Base-by-base conservation (phyloP, 2,329 filamentous ascomycete species). In the Fusarium foetens region DNA sequence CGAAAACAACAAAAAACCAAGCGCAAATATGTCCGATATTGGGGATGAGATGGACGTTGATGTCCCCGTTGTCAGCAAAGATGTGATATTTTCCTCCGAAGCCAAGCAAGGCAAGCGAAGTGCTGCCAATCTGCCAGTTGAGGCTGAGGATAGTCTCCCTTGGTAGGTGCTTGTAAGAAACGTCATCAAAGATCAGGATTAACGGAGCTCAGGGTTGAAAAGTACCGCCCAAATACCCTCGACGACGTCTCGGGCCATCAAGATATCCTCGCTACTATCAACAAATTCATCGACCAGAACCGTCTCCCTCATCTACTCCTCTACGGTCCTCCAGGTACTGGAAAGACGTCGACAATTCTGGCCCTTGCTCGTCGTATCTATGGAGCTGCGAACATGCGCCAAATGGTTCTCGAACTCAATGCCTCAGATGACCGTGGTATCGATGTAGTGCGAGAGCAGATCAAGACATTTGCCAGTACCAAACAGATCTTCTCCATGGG, bases 381-480 rank as follows among this genome's bases (percentile, higher is more conserved):
- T 79, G 96, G 96, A 58, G 84, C 86, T 65, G 92, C 93, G 72
- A 98, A 98, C 82, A 92, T 98, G 91, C 92, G 95, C 23, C 96
- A 99, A 83, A 98, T 99, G 94, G 96, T 99, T 23, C 89, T 99
- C 38, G 96, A 99, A 83, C 89, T 99, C 73, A 99, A 99, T 81
- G 96, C 96, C 43, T 97, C 94, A 53, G 96, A 99, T 80, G 96
- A 99, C 81, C 89, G 96, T 82, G 96, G 96, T 79, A 99, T 99
- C 81, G 96, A 99, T 74, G 96, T 99, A 5, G 96, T 99, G 63
- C 90, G 95, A 74, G 96, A 99, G 84, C 96, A 99, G 83, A 99
- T 99, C 89, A 99, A 98, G 87, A 99, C 96, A 0, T 99, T 99
- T 84, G 95, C 94, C 43, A 97, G 93, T 76, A 99, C 96, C 12